Evolutionary conservation across 2,329 filamentous ascomycete species (phyloP), one percentile per base, ranked within the genome.

Genomic region (Onygenales sp.): DNA sequence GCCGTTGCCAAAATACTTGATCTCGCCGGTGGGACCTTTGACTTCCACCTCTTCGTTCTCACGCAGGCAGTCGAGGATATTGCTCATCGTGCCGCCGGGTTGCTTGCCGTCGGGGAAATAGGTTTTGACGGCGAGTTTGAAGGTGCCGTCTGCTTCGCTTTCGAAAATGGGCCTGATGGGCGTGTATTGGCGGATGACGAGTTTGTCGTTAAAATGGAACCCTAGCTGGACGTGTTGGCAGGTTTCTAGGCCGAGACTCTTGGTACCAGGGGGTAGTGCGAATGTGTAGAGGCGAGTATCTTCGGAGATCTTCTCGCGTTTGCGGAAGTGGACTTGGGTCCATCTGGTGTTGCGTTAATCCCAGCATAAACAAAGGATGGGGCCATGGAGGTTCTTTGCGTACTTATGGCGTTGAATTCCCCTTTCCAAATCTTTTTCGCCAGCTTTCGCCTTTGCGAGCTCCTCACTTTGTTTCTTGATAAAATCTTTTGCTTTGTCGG

Each of bases 141-240:
- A 78, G 0, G 71, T 76, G 4, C 73, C 73, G 45, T 72, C 66
- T 6, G 47, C 51, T 10, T 62, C 61, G 39, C 52, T 50, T 35
- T 57, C 53, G 31, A 53, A 51, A 31, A 58, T 51, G 0, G 78
- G 78, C 9, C 71, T 63, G 0, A 73, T 76, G 0, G 78, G 78
- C 0, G 77, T 79, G 59, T 80, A 80, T 0, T 69, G 68, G 1
- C 78, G 71, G 10, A 78, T 69, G 9, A 80, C 66, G 67, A 80
- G 75, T 50, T 71, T 69, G 57, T 80, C 77, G 43, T 67, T 61
- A 55, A 80, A 67, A 54, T 81, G 77, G 58, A 80, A 78, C 2
- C 77, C 78, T 7, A 80, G 56, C 52, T 78, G 71, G 21, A 81
- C 63, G 58, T 81, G 78, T 59, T 81, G 75, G 51, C 77, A 76